Conservation (phyloP, 2,329 filamentous ascomycete species). For the Penicillium sp. region DNA sequence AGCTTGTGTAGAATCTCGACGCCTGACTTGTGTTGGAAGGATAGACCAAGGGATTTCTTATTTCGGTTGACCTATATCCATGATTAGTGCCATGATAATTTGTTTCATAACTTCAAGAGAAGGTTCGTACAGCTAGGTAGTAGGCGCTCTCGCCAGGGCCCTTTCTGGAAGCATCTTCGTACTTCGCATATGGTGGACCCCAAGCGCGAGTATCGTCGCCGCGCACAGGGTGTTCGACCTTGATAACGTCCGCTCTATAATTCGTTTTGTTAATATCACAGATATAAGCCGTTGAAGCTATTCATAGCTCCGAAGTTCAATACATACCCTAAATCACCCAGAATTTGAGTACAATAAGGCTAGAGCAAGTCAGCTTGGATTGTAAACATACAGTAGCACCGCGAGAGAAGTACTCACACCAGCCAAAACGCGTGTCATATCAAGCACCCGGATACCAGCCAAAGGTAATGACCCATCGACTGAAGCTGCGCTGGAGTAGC, state of each 20-base stretch:
- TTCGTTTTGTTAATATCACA: background rate
- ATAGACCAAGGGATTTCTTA: slow-evolving; percentile 90
- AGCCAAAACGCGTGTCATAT: slow-evolving; percentile 94
- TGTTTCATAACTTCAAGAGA: background rate
- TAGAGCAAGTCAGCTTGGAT: slow-evolving; percentile 41
- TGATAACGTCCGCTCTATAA: slow-evolving; percentile 86
- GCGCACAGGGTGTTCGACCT: slow-evolving; percentile 87
- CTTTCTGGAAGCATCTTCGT: slow-evolving; percentile 58
- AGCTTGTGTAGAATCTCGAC: slow-evolving; percentile 85
- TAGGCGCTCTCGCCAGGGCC: slow-evolving; percentile 90
- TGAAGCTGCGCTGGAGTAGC: slow-evolving; percentile 44
- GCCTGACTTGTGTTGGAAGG: slow-evolving; percentile 81
- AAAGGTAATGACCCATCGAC: slow-evolving; percentile 62
- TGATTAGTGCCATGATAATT: slow-evolving; percentile 2
- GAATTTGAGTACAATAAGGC: slow-evolving; percentile 96
- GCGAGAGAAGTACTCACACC: slow-evolving; percentile 62
- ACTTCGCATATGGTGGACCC: slow-evolving; percentile 90
- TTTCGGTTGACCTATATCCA: slow-evolving; percentile 79
- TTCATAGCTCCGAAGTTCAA: background rate
- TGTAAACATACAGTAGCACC: background rate
- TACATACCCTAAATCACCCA: slow-evolving; percentile 88
- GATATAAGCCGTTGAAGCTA: background rate
- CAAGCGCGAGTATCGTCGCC: slow-evolving; percentile 95
- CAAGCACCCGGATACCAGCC: slow-evolving; percentile 82
- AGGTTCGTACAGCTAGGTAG: slow-evolving; percentile 71